Evolutionary conservation across 805 yeast genomes (phyloP).

Genomic region (Kuraishia capsulata): DNA sequence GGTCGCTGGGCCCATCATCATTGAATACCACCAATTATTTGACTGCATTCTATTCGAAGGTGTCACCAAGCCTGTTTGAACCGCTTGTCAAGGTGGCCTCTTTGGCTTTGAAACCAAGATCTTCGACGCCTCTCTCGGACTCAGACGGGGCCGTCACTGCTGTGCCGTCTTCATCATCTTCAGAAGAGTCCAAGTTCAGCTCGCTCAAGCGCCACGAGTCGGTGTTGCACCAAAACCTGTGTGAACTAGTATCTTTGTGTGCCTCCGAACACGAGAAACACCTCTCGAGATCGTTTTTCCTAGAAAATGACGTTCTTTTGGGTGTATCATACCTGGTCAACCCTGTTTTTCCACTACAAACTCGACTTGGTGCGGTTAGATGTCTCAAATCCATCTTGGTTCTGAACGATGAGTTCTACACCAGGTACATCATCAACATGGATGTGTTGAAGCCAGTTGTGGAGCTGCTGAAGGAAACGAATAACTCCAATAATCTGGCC

Average conservation of each 20-base stretch:
- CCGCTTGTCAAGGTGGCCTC: conserved; percentile 18
- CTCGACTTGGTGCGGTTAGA: conserved; percentile 60
- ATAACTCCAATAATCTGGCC: conserved; percentile 48
- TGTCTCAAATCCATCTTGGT: conserved; percentile 55
- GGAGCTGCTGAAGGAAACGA: conserved; percentile 35
- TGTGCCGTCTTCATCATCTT: neutral
- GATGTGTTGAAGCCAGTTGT: conserved; percentile 44
- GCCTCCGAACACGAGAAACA: conserved; percentile 51
- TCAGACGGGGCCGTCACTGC: neutral
- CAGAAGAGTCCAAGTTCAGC: conserved; percentile 4
- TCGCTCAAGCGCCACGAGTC: neutral
- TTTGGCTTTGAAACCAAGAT: conserved; percentile 2
- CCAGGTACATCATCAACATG: conserved; percentile 45
- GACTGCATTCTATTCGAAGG: conserved; percentile 49
- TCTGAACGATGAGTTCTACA: conserved; percentile 55
- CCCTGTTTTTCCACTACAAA: conserved; percentile 32
- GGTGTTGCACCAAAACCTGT: conserved; percentile 41
- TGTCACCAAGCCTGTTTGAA: conserved; percentile 16
- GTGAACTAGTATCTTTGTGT: conserved; percentile 66
- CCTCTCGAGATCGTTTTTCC: conserved; percentile 52
- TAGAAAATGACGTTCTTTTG: conserved; percentile 46
- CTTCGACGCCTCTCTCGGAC: neutral
- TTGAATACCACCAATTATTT: conserved; percentile 26
- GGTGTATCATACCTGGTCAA: conserved; percentile 46
- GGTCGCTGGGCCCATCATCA: too few species aligned